Evolutionary conservation across 2,329 filamentous ascomycete genomes (phyloP).

Genomic region (Diplocarpon rosae): DNA sequence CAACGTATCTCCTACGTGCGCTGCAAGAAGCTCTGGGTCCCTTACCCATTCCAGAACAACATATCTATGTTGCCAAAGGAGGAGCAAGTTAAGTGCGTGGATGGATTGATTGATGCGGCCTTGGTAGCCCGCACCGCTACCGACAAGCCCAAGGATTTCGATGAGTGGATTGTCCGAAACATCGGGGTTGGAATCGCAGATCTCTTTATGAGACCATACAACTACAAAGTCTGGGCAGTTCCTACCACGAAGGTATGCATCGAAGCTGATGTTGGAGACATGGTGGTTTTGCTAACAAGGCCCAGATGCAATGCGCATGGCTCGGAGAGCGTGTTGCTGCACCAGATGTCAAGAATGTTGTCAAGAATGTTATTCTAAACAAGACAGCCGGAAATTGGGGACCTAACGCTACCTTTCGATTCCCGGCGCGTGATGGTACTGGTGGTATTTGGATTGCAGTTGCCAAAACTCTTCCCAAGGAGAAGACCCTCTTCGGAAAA

Average conservation of each 20-base stretch:
- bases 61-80: slow-evolving; percentile 97
- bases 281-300: not conserved
- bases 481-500: slow-evolving; percentile 86
- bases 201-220: slow-evolving; percentile 98
- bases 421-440: slow-evolving; percentile 89
- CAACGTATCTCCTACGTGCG: slow-evolving; percentile 98
- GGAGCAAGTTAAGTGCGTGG: slow-evolving; percentile 88
- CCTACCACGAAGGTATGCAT: slow-evolving; percentile 77
- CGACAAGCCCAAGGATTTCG: slow-evolving; percentile 92
- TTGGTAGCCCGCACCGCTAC: slow-evolving; percentile 75
- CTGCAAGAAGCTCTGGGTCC: slow-evolving; percentile 93
- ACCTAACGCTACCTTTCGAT: slow-evolving; percentile 95
- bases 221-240: slow-evolving; percentile 99
- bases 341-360: slow-evolving; percentile 87
- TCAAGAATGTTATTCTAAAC: slow-evolving; percentile 88
- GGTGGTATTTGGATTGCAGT: slow-evolving; percentile 99
- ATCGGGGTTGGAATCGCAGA: slow-evolving; percentile 84
- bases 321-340: slow-evolving; percentile 97
- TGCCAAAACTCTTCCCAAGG: slow-evolving; percentile 79
- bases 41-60: slow-evolving; percentile 99
- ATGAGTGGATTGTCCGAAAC: slow-evolving; percentile 95
- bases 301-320: slow-evolving; percentile 96
- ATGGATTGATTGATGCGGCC: slow-evolving; percentile 91
- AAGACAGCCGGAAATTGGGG: slow-evolving; percentile 98
- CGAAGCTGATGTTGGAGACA: not conserved